Conservation (phyloP, 305 asterid species). For the Fraxinus ornus region DNA sequence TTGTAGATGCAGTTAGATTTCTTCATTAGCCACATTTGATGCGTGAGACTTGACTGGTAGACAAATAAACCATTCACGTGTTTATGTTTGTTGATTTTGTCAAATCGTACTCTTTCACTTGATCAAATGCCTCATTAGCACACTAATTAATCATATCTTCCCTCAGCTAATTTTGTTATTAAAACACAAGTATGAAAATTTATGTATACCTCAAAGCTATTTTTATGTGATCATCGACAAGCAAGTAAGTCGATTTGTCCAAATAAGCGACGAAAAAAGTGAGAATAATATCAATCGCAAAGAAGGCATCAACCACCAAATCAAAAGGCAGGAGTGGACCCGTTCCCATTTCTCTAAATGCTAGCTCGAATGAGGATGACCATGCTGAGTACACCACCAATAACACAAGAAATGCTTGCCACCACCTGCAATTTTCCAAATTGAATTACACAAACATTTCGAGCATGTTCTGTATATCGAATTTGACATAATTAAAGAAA, state of each 20-base stretch:
- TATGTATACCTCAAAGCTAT: constrained; percentile 59
- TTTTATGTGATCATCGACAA: constrained; percentile 65
- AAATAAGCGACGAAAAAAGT: constrained; percentile 85
- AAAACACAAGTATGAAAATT: neutral
- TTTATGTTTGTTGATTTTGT: neutral
- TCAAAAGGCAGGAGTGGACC: constrained; percentile 71
- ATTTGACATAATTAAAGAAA: neutral
- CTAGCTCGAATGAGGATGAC: constrained; percentile 91
- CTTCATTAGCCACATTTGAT: neutral
- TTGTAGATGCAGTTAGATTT: neutral
- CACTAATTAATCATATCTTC: neutral
- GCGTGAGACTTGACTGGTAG: neutral
- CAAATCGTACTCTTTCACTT: neutral
- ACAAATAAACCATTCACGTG: neutral
- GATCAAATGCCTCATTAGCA: neutral
- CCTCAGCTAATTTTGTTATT: neutral
- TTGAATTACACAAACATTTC: neutral
- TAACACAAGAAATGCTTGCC: constrained; percentile 82
- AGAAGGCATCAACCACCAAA: constrained; percentile 74
- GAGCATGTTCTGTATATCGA: neutral
- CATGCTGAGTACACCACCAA: constrained; percentile 93
- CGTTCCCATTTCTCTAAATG: constrained; percentile 61
- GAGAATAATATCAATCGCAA: constrained; percentile 63
- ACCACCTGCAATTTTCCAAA: constrained; percentile 46
- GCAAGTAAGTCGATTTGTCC: constrained; percentile 78